These are phyloP conservation scores for Cyberlindnera galapagoensis DNA, from an alignment of 805 yeast species.

Conservation along the genomic window DNA sequence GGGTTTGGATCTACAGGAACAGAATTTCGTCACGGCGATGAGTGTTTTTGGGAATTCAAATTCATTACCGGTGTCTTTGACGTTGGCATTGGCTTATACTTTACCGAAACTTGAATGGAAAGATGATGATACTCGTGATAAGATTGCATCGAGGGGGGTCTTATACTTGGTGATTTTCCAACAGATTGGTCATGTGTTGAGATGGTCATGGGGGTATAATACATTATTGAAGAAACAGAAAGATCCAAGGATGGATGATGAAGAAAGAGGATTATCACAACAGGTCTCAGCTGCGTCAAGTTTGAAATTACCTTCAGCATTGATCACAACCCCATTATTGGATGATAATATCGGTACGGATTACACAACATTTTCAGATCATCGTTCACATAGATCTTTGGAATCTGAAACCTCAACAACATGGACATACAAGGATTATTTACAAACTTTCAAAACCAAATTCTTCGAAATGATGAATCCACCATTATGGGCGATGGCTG, in stretches of 20 bases:
- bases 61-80: conserved; percentile 87
- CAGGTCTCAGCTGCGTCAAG: too few relatives aligned
- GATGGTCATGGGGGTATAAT: conserved; percentile 89
- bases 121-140: conserved; percentile 60
- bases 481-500: conserved; percentile 73
- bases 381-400: not conserved
- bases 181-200: conserved; percentile 73
- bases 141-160: conserved; percentile 73
- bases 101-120: conserved; percentile 75
- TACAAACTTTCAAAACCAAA: conserved; percentile 5
- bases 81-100: conserved; percentile 71
- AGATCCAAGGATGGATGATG: too few relatives aligned
- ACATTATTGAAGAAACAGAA: conserved; percentile 52
- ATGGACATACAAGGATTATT: not conserved
- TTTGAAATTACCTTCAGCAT: conserved; percentile 1
- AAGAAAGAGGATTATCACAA: too few relatives aligned
- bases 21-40: conserved; percentile 94
- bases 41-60: conserved; percentile 95
- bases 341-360: too few relatives aligned
- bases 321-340: not conserved
- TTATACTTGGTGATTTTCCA: conserved; percentile 69
- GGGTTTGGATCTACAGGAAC: conserved; percentile 61
- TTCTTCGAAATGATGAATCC: conserved; percentile 59
- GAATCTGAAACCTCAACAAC: not conserved
- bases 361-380: too few relatives aligned